Conservation (phyloP, 2,329 filamentous ascomycete genomes). For the Polytolypa hystricis region DNA sequence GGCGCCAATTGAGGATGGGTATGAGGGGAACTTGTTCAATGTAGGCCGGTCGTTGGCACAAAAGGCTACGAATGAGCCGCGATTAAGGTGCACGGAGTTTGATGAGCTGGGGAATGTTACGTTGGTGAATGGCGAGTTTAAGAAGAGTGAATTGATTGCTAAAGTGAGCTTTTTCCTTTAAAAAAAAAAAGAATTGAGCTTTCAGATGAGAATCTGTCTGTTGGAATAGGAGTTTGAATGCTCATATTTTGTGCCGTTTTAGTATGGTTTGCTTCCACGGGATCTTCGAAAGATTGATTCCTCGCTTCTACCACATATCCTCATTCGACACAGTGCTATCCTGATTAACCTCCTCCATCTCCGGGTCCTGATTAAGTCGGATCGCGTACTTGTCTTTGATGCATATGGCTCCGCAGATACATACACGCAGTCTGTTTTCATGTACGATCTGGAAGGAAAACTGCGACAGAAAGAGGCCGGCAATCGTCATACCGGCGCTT, state of each 20-base stretch:
- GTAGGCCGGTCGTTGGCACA: constrained; percentile 58
- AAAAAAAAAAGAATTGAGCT: constrained; percentile 8
- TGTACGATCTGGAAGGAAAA: constrained; percentile 93
- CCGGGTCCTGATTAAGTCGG: constrained; percentile 86
- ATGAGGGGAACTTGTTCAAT: constrained; percentile 53
- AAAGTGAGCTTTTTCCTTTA: constrained; percentile 47
- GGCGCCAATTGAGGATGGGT: constrained; percentile 47
- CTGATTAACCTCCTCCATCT: constrained; percentile 94
- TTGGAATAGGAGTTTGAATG: not conserved
- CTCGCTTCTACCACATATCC: constrained; percentile 86
- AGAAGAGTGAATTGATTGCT: constrained; percentile 92
- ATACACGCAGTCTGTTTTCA: constrained; percentile 91
- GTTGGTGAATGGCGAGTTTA: constrained; percentile 88
- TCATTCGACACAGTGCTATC: constrained; percentile 85
- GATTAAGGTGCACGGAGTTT: constrained; percentile 86
- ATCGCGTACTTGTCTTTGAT: constrained; percentile 90
- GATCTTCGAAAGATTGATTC: constrained; percentile 97
- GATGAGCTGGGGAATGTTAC: constrained; percentile 88
- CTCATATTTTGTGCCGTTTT: constrained; percentile 8
- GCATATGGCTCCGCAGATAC: constrained; percentile 90
- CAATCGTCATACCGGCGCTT: constrained; percentile 45
- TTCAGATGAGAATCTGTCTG: constrained; percentile 1
- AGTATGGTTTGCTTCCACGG: constrained; percentile 87
- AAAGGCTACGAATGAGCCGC: constrained; percentile 72
- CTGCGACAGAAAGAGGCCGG: constrained; percentile 59